Conservation (phyloP, 441 rosid species). For the Syzygium malaccense region DNA sequence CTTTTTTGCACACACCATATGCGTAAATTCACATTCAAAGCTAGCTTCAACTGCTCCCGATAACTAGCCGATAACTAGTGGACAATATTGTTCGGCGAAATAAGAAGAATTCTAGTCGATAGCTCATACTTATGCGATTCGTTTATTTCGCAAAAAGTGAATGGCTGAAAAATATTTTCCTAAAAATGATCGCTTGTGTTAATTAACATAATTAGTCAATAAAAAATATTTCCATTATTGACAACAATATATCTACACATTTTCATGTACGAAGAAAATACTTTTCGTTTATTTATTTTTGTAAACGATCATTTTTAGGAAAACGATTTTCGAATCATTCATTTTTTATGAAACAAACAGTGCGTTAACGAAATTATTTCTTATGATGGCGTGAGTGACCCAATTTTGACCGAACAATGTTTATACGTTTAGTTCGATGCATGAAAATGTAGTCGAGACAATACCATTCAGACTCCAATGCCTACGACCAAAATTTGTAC, state of each 20-base stretch:
- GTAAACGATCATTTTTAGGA: too few relatives aligned
- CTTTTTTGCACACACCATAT: neutral
- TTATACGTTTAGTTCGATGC: neutral
- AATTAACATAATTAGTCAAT: neutral
- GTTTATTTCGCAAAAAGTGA: neutral
- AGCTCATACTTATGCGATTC: neutral
- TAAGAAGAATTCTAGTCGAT: neutral
- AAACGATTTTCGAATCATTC: too few relatives aligned
- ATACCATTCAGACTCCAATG: neutral
- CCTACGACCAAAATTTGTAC: too few relatives aligned
- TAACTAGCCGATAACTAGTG: too few relatives aligned
- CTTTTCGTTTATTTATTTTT: neutral
- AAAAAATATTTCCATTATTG: neutral
- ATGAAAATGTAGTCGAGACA: neutral
- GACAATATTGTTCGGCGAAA: neutral
- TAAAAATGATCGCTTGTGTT: neutral
- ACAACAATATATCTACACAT: neutral
- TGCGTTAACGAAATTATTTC: too few relatives aligned
- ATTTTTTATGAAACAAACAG: fast-evolving
- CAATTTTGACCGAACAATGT: neutral
- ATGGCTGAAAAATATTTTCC: neutral
- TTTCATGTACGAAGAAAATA: neutral
- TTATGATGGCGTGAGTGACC: neutral
- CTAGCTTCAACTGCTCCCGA: neutral
- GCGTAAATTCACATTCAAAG: neutral